Percentiles rank a stretch among this genome's conserved stretches.
phyloP scores from a whole-genome alignment of 352 stramenopile genomes.

The Globisporangium radiosum region DNA sequence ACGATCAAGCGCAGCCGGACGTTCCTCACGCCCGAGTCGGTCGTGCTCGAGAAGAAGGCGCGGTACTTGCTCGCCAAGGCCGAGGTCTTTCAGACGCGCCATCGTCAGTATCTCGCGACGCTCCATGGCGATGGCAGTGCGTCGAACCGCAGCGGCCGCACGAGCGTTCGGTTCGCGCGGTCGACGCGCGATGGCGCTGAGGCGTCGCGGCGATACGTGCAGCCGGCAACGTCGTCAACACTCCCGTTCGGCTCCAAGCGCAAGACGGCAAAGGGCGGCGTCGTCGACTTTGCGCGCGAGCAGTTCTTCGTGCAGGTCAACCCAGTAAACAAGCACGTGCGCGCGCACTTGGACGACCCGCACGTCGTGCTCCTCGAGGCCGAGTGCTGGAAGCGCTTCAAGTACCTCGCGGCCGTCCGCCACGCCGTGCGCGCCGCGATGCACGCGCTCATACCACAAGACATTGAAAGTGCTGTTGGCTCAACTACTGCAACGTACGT shows the following conservation, averaged over 20 bases:
- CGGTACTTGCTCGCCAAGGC: slow-evolving; percentile 46
- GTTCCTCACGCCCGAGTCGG: slow-evolving; percentile 28
- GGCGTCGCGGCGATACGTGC: slow-evolving; percentile 2
- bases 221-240: neutral
- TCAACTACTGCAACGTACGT: neutral
- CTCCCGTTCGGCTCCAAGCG: slow-evolving; percentile 9
- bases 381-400: slow-evolving; percentile 50
- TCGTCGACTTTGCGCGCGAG: slow-evolving; percentile 19
- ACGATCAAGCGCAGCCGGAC: slow-evolving; percentile 1
- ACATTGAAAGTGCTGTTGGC: neutral
- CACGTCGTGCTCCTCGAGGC: slow-evolving; percentile 32
- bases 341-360: slow-evolving; percentile 28
- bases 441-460: slow-evolving; percentile 20
- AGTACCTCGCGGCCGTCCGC: slow-evolving; percentile 28
- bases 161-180: neutral
- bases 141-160: slow-evolving; percentile 1
- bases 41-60: slow-evolving; percentile 59
- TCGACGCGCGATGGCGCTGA: neutral
- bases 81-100: slow-evolving; percentile 30
- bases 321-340: slow-evolving; percentile 47
- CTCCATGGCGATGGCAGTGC: neutral
- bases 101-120: slow-evolving; percentile 9
- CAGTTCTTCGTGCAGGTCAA: slow-evolving; percentile 56
- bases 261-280: slow-evolving; percentile 7
- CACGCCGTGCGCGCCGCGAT: slow-evolving; percentile 24